phyloP scores from a whole-genome alignment of 2,329 filamentous ascomycete genomes.

The Beauveria sp. region DNA sequence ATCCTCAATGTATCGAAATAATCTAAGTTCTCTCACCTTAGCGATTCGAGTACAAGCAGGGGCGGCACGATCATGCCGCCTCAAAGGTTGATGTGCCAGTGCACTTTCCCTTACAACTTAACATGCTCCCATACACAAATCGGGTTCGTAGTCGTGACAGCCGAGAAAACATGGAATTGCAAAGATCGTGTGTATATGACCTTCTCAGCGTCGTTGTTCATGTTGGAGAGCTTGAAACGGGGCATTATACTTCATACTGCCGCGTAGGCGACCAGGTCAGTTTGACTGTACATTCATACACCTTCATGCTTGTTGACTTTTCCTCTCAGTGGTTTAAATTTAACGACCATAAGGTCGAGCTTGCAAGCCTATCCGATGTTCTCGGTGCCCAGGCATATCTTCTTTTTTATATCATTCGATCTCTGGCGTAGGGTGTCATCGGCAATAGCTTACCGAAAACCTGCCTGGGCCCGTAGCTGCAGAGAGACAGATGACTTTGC shows the following conservation, averaged over 20 bases:
- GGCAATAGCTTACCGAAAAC: not conserved
- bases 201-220: slow-evolving; percentile 87
- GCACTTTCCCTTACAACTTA: slow-evolving; percentile 76
- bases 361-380: slow-evolving; percentile 78
- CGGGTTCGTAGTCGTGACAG: slow-evolving; percentile 45
- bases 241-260: slow-evolving; percentile 88
- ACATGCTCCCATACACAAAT: slow-evolving; percentile 85
- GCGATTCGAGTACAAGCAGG: slow-evolving; percentile 67
- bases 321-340: slow-evolving; percentile 77
- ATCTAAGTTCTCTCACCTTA: slow-evolving; percentile 18
- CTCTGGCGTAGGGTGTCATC: slow-evolving; percentile 34
- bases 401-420: slow-evolving; percentile 74
- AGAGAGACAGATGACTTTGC: not conserved
- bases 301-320: slow-evolving; percentile 11
- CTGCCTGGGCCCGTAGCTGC: not conserved
- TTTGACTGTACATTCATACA: not conserved
- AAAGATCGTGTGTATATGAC: slow-evolving; percentile 70
- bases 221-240: slow-evolving; percentile 85
- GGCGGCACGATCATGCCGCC: slow-evolving; percentile 56
- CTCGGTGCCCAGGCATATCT: slow-evolving; percentile 81
- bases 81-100: slow-evolving; percentile 86
- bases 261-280: slow-evolving; percentile 62
- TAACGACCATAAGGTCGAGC: slow-evolving; percentile 86
- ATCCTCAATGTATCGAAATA: not conserved
- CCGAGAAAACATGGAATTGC: slow-evolving; percentile 48